phyloP scores from a whole-genome alignment of 768 basidiomycete species.

The Porpolomopsis calyptriformis region DNA sequence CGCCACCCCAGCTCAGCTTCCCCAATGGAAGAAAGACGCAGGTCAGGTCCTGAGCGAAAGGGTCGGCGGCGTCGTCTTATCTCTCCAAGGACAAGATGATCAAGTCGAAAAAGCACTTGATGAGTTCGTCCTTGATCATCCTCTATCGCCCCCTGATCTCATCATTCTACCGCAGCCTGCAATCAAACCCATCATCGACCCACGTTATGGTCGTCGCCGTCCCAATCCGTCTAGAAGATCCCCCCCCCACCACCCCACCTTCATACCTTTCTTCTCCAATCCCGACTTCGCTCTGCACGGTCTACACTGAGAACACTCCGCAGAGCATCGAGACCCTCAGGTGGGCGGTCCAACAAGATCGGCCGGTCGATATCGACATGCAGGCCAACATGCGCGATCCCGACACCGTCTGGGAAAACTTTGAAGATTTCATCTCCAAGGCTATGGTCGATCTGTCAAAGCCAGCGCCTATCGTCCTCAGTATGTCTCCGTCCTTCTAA shows the following conservation, averaged over 20 bases:
- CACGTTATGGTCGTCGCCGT: constrained; percentile 48
- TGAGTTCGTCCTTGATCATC: constrained; percentile 30
- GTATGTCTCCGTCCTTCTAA: constrained; percentile 28
- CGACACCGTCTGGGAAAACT: constrained; percentile 45
- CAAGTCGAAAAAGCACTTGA: constrained; percentile 34
- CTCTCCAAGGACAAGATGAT: constrained; percentile 27
- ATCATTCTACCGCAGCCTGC: constrained; percentile 10
- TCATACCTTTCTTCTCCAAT: constrained; percentile 29
- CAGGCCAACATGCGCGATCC: constrained; percentile 34
- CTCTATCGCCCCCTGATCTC: neutral
- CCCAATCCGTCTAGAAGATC: constrained; percentile 49
- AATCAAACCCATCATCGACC: constrained; percentile 13
- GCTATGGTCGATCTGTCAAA: constrained; percentile 37
- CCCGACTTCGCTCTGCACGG: constrained; percentile 45
- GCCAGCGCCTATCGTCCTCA: constrained; percentile 52
- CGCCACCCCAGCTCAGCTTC: constrained; percentile 28
- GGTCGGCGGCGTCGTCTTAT: constrained; percentile 47
- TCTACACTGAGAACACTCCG: constrained; percentile 40
- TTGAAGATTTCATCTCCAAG: constrained; percentile 65
- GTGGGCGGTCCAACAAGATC: constrained; percentile 56
- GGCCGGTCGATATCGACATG: constrained; percentile 64
- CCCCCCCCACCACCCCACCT: constrained; percentile 29
- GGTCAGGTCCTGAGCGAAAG: constrained; percentile 35
- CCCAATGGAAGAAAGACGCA: constrained; percentile 44
- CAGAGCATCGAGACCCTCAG: constrained; percentile 43